phyloP scores from a whole-genome alignment of 306 rosid species.

The Cyclanthera cordifolia region DNA sequence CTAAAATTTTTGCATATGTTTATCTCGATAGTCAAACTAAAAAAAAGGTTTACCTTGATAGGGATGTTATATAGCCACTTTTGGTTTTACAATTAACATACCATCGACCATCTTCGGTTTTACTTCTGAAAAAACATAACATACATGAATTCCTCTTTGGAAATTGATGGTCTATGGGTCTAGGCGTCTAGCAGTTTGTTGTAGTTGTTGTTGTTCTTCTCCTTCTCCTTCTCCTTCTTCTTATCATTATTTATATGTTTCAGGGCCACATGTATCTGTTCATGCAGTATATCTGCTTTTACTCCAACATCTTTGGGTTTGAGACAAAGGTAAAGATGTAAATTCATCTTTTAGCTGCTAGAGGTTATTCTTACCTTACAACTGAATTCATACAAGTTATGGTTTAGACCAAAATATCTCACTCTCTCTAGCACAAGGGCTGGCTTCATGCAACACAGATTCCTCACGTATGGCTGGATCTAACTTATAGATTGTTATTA shows the following conservation, averaged over 20 bases:
- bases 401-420: slow-evolving; percentile 1
- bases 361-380: not conserved
- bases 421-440: not conserved
- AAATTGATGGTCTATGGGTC: not conserved
- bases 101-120: not conserved
- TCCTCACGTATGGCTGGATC: no score
- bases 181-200: not conserved
- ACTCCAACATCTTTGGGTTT: slow-evolving; percentile 87
- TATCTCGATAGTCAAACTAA: slow-evolving; percentile 8
- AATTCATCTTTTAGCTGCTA: slow-evolving; percentile 3
- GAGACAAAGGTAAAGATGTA: slow-evolving; percentile 77
- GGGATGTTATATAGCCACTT: slow-evolving; percentile 9
- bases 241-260: slow-evolving; percentile 21
- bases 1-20: slow-evolving; percentile 9
- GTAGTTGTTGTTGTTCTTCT: no score
- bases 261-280: slow-evolving; percentile 98
- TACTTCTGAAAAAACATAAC: not conserved
- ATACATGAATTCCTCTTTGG: not conserved
- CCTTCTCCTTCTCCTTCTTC: no score
- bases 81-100: not conserved
- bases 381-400: not conserved
- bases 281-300: slow-evolving; percentile 66
- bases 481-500: no score
- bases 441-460: no score
- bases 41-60: slow-evolving; percentile 4